Evolutionary conservation across 371 early-diverging fungal genomes (phyloP), one percentile per base, ranked within the genome.

Genomic region (Amoeboaphelidium protococcarum): DNA sequence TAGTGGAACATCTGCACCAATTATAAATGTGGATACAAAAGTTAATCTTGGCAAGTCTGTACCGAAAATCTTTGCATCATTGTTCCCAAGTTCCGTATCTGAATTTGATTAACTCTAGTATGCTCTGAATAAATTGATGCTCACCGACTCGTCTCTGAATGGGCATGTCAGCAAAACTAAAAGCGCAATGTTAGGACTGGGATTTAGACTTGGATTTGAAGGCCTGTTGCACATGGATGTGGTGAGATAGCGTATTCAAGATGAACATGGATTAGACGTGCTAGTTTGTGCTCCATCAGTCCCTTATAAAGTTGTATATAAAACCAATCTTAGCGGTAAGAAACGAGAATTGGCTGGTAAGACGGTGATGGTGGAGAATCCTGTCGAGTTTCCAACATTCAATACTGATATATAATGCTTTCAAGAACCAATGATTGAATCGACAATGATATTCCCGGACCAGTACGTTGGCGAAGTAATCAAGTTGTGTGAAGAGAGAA

Each of bases 151-250:
- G 0, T 81, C 83, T 47, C 92, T 95, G 2, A 60, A 13, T 2
- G n/a, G 21, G 16, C 0, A 50, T 24, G 37, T 13, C 20, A 4
- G 25, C 19, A 23, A 25, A 23, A n/a, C 1, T 1, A 10, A 23
- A 40, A 74, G 76, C 54, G 65, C 62, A 42, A 82, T 90, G 13
- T 52, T 95, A 16, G 96, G 96, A 1, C 92, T 88, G 63, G 96
- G 96, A 1, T 95, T 86, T 76, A 72, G 96, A 21, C 65, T 95
- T 20, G 96, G 96, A 0, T 95, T 95, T 50, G 54, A 91, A 51
- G 96, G 94, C 2, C 19, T 45, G 23, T 55, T 95, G 25, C 94
- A 91, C 48, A 84, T 92, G 92, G 96, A 95, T 56, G 94, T 95
- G 16, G 92, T 95, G 55, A 64, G 81, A 23, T 87, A 92, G 53